Evolutionary conservation across 1,284 basidiomycete species (phyloP), one percentile per base, ranked within the genome.

Genomic region (Chondrostereum purpureum): DNA sequence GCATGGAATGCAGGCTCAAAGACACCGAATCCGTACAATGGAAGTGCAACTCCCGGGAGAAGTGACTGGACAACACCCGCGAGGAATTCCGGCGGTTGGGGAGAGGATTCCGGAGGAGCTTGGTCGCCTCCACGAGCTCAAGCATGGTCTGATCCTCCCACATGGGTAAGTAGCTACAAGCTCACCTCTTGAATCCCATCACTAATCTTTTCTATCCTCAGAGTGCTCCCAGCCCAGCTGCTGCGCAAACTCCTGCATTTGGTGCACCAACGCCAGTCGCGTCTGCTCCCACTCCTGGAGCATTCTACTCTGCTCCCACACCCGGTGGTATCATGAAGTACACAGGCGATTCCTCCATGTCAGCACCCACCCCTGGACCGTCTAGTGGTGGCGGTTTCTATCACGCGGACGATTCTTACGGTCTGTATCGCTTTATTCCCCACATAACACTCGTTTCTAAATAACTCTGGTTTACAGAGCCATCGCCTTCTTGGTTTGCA

Each of bases 21-120:
- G 46, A 83, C 81, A 17, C 81, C 82, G 3, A 81, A 83, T 57
- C 74, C 80, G 5, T 75, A 77, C 53, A 54, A 46, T 39, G 56
- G 53, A 35, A 35, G 31, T 23, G 39, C 42, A 18, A 46, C 45
- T 13, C 42, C 48, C 16, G 37, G 14, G 17, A 45, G 45, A 20
- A 45, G 38, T 5, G 46, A 45, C 17, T 47, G 50, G 57, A 55
- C 52, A 16, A 49, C 50, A 33, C 45, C 55, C 34, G 48, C 45
- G 11, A 21, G 48, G 23, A 42, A 23, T 35, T 13, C 54, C 58
- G 50, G 56, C 53, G 20, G 56, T 55, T 11, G 61, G 49, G 49
- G 57, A 38, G 53, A 55, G 3, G 50, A 46, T 21, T 48, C 49
- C 50, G 63, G 65, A 55, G 62, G 64, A 22, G 64, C 63, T 12